Evolutionary conservation across 2,329 filamentous ascomycete genomes (phyloP).

Genomic region (Aspergillus udagawae): DNA sequence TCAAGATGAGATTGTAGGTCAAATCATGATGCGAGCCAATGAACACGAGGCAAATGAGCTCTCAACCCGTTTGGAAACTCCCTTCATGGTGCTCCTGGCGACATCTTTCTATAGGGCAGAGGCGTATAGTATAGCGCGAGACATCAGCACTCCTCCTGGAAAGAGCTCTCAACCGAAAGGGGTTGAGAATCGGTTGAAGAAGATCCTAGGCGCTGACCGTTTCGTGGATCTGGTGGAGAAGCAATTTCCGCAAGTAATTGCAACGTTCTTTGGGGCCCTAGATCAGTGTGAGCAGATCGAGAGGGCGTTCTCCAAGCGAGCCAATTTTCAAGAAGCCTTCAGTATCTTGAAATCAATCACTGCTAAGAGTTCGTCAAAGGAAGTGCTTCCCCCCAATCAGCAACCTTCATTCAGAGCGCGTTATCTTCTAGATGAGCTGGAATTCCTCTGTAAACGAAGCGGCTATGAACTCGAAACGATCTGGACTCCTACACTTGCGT

Average conservation of each 20-base stretch:
- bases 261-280: slow-evolving; percentile 69
- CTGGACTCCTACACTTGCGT: slow-evolving; percentile 72
- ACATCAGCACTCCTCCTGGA: slow-evolving; percentile 52
- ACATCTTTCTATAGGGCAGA: slow-evolving; percentile 71
- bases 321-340: slow-evolving; percentile 57
- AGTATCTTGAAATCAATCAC: slow-evolving; percentile 67
- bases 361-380: slow-evolving; percentile 60
- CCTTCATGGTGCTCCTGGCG: slow-evolving; percentile 57
- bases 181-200: slow-evolving; percentile 63
- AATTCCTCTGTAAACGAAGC: slow-evolving; percentile 71
- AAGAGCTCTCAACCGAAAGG: slow-evolving; percentile 49
- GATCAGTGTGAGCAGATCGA: slow-evolving; percentile 74
- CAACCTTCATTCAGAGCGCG: slow-evolving; percentile 82
- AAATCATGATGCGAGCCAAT: slow-evolving; percentile 77
- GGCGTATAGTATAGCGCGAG: slow-evolving; percentile 79
- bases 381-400: slow-evolving; percentile 68
- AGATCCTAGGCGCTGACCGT: slow-evolving; percentile 61
- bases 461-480: slow-evolving; percentile 61
- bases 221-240: slow-evolving; percentile 62
- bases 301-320: slow-evolving; percentile 58
- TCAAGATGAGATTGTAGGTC: slow-evolving; percentile 71
- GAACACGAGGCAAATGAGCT: slow-evolving; percentile 60
- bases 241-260: slow-evolving; percentile 73
- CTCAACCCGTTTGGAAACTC: slow-evolving; percentile 52
- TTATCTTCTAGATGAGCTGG: slow-evolving; percentile 69